These are phyloP conservation scores for Mucor mucedo DNA, from an alignment of 371 early-diverging fungal species.

Conservation along the genomic window DNA sequence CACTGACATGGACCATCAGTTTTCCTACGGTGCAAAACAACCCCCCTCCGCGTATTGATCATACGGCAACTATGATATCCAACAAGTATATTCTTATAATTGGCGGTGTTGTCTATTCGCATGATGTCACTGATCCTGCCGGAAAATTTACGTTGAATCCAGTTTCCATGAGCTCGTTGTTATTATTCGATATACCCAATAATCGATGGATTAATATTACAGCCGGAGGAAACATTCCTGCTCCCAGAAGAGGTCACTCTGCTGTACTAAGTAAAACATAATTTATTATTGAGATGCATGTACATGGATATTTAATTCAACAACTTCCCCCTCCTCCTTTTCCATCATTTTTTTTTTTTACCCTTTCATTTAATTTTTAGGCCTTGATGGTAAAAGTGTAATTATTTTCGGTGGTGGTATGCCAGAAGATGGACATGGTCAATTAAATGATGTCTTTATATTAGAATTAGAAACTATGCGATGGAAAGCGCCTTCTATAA, in stretches of 20 bases:
- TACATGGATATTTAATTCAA: background rate
- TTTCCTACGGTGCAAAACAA: constrained; percentile 13
- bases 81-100: constrained; percentile 29
- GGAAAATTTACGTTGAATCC: constrained; percentile 39
- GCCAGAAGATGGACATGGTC: constrained; percentile 23
- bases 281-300: background rate
- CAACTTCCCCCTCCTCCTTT: background rate
- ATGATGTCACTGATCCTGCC: constrained; percentile 34
- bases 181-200: constrained; percentile 36
- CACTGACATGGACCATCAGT: constrained; percentile 30
- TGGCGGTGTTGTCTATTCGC: constrained; percentile 26
- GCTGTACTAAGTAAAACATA: constrained; percentile 40
- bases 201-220: constrained; percentile 42
- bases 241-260: constrained; percentile 50
- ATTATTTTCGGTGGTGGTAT: constrained; percentile 49
- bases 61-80: constrained; percentile 35
- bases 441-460: constrained; percentile 47
- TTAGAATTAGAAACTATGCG: constrained; percentile 39
- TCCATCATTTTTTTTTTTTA: background rate
- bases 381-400: constrained; percentile 28
- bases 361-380: constrained; percentile 6
- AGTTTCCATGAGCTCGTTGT: constrained; percentile 42
- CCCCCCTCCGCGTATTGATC: constrained; percentile 33
- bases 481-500: constrained; percentile 45
- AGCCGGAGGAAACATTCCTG: constrained; percentile 52